These are phyloP conservation scores for Saccharomycopsis malanga DNA, from an alignment of 805 yeast species.

Conservation along the genomic window DNA sequence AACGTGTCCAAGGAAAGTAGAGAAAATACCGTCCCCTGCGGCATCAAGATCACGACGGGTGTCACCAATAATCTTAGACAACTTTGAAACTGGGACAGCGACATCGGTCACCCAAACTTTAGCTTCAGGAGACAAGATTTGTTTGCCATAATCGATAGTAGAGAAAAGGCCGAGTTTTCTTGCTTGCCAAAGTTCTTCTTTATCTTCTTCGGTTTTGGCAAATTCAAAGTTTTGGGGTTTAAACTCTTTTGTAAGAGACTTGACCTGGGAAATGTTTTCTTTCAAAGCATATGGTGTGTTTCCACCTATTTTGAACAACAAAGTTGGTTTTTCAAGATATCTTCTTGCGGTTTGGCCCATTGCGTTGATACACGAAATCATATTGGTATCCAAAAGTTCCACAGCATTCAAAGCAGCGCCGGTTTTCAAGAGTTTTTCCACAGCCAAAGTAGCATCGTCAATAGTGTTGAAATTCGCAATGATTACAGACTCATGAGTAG, in stretches of 20 bases:
- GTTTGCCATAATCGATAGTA: slow-evolving; percentile 57
- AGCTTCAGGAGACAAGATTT: slow-evolving; percentile 38
- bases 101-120: slow-evolving; percentile 73
- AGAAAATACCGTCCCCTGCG: slow-evolving; percentile 30
- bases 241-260: slow-evolving; percentile 45
- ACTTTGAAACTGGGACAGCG: slow-evolving; percentile 68
- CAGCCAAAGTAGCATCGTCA: slow-evolving; percentile 64
- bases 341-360: slow-evolving; percentile 44
- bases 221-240: slow-evolving; percentile 53
- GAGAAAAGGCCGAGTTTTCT: slow-evolving; percentile 66
- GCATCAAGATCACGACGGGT: slow-evolving; percentile 47
- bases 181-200: slow-evolving; percentile 66
- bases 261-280: slow-evolving; percentile 36
- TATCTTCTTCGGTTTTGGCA: slow-evolving; percentile 57
- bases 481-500: slow-evolving; percentile 58
- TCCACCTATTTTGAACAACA: slow-evolving; percentile 61
- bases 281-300: slow-evolving; percentile 34
- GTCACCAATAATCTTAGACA: slow-evolving; percentile 55
- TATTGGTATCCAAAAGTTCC: slow-evolving; percentile 65
- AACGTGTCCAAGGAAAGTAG: slow-evolving; percentile 69
- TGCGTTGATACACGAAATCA: slow-evolving; percentile 59
- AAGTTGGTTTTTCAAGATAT: slow-evolving; percentile 55
- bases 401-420: slow-evolving; percentile 70
- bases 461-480: slow-evolving; percentile 62
- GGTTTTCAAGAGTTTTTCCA: slow-evolving; percentile 49